Conservation (phyloP, 1,284 basidiomycete genomes). For the Ustilago curta region DNA sequence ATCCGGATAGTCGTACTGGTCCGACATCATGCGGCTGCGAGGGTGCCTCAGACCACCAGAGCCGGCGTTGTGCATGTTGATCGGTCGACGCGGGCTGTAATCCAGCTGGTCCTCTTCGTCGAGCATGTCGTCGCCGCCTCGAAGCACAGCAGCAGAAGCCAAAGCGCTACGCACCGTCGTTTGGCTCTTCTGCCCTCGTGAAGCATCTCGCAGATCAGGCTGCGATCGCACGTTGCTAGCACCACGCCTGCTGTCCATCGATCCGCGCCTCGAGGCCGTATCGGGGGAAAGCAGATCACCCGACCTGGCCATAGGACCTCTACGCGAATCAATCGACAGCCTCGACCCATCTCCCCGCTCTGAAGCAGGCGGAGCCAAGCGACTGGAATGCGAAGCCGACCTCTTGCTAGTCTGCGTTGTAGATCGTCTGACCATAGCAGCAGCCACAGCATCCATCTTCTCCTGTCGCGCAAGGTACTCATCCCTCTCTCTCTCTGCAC, state of each 20-base stretch:
- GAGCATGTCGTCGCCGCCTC: neutral
- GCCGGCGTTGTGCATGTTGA: conserved; percentile 9
- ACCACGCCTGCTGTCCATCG: conserved; percentile 27
- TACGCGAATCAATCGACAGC: conserved; percentile 22
- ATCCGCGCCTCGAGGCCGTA: conserved; percentile 21
- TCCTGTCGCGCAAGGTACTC: conserved; percentile 44
- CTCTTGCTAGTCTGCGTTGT: conserved; percentile 7
- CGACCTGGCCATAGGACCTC: conserved; percentile 1
- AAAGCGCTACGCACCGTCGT: conserved; percentile 23
- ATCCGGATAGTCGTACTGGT: conserved; percentile 24
- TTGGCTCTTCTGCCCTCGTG: neutral
- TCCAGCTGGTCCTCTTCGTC: conserved; percentile 14
- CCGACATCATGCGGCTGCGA: conserved; percentile 15
- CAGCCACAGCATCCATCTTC: conserved; percentile 13
- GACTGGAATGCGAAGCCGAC: conserved; percentile 17
- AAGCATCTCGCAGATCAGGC: conserved; percentile 16
- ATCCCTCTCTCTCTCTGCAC: conserved; percentile 43
- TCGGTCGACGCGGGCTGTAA: conserved; percentile 3
- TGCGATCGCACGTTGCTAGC: conserved; percentile 23
- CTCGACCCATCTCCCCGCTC: conserved; percentile 12
- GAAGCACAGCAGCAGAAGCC: conserved; percentile 20
- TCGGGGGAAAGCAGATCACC: conserved; percentile 18
- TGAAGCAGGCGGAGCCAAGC: conserved; percentile 21
- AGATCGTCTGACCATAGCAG: conserved; percentile 1
- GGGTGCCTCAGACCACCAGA: conserved; percentile 10